phyloP scores from a whole-genome alignment of 1,284 basidiomycete species.

The Marasmius tenuissimus region DNA sequence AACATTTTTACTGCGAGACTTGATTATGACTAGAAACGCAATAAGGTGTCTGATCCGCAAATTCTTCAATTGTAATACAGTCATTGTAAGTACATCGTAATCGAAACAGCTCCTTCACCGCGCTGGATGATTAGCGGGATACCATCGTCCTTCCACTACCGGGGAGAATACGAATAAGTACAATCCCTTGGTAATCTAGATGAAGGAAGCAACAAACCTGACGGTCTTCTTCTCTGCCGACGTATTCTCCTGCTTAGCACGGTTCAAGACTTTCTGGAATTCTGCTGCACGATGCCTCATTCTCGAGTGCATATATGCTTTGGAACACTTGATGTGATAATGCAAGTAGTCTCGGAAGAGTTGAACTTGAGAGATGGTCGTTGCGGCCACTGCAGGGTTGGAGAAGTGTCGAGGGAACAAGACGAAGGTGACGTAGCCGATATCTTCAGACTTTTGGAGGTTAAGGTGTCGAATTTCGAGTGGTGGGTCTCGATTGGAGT shows the following conservation, averaged over 20 bases:
- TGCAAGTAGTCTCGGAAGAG: constrained; percentile 98
- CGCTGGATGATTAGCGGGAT: constrained; percentile 10
- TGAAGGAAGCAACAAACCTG: constrained; percentile 51
- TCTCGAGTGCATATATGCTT: constrained; percentile 98
- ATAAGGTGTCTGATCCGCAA: too few species aligned
- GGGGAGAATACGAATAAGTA: background rate
- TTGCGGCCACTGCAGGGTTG: constrained; percentile 70
- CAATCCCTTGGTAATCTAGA: background rate
- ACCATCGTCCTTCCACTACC: constrained; percentile 19
- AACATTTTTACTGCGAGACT: background rate
- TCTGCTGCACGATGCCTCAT: constrained; percentile 95
- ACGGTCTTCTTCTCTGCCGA: constrained; percentile 90
- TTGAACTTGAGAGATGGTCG: constrained; percentile 94
- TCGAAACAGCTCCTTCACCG: background rate
- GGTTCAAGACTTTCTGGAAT: constrained; percentile 97
- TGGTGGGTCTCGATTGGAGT: constrained; percentile 93
- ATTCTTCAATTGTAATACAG: background rate
- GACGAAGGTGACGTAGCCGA: constrained; percentile 99
- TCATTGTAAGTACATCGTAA: background rate
- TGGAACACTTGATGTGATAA: constrained; percentile 99
- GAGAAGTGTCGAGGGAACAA: constrained; percentile 96
- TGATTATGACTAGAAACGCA: too few species aligned
- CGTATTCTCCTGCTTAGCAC: constrained; percentile 94
- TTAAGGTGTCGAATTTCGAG: constrained; percentile 91
- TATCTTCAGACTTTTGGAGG: constrained; percentile 83